These are phyloP conservation scores for Phytophthora multivora DNA, from an alignment of 352 stramenopile species.

Conservation along the genomic window DNA sequence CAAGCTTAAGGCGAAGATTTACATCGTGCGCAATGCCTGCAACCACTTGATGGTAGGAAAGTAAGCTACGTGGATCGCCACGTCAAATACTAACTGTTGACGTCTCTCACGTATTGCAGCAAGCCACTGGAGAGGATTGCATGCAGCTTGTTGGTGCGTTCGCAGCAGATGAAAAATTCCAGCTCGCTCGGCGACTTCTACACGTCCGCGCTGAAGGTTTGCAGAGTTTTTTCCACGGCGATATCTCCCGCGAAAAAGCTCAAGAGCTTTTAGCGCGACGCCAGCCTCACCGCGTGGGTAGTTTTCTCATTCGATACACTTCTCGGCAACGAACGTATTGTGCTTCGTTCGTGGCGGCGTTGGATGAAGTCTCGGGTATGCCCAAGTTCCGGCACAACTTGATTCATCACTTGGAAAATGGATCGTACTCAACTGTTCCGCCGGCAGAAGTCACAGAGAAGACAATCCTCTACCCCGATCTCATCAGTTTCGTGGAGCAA, in stretches of 20 bases:
- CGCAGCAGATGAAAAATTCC: conserved; percentile 67
- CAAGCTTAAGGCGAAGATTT: conserved; percentile 48
- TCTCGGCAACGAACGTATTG: conserved; percentile 68
- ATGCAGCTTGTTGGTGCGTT: conserved; percentile 62
- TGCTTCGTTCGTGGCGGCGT: conserved; percentile 64
- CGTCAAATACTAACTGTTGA: neutral
- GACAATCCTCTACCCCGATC: conserved; percentile 63
- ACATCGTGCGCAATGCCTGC: conserved; percentile 78
- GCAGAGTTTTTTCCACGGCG: conserved; percentile 80
- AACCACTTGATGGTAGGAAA: conserved; percentile 71
- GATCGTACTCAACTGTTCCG: conserved; percentile 66
- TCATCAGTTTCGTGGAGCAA: conserved; percentile 78
- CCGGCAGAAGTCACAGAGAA: conserved; percentile 53
- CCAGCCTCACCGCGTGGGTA: conserved; percentile 40
- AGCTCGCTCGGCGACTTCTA: conserved; percentile 61
- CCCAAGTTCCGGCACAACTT: conserved; percentile 72
- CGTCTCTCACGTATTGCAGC: conserved; percentile 25
- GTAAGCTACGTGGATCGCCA: neutral
- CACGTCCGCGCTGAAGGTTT: conserved; percentile 62
- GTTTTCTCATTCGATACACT: conserved; percentile 82
- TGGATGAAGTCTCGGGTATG: conserved; percentile 37
- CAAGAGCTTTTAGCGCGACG: conserved; percentile 48
- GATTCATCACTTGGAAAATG: conserved; percentile 69
- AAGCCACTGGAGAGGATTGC: conserved; percentile 59
- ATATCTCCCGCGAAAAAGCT: conserved; percentile 60